These are phyloP conservation scores for Inga laurina DNA, from an alignment of 306 rosid genomes.

Conservation along the genomic window DNA sequence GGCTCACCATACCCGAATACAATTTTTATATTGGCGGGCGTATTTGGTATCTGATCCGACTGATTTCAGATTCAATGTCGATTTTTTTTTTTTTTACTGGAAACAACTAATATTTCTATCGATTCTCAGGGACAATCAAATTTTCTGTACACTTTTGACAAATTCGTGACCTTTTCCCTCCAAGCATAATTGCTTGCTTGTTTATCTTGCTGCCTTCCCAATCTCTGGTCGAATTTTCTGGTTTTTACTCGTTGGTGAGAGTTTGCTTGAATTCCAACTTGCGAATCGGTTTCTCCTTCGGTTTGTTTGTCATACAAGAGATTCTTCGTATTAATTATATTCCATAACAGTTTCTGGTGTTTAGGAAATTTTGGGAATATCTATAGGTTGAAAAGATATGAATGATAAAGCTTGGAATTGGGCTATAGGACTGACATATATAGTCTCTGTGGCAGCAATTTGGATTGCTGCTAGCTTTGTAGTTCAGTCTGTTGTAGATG, in stretches of 20 bases:
- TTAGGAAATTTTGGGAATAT: constrained; percentile 11
- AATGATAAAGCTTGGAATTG: constrained; percentile 71
- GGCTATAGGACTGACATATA: constrained; percentile 74
- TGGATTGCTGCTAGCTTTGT: constrained; percentile 99
- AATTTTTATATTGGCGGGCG: no score
- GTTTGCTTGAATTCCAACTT: constrained; percentile 33
- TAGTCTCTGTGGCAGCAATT: constrained; percentile 80
- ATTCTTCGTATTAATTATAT: constrained; percentile 17
- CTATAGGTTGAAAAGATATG: constrained; percentile 42
- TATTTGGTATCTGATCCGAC: neutral
- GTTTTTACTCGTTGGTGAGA: constrained; percentile 26
- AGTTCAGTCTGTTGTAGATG: constrained; percentile 95
- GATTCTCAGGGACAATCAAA: constrained; percentile 8
- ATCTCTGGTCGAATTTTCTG: neutral
- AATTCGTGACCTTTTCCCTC: neutral
- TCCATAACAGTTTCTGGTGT: constrained; percentile 21
- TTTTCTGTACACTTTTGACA: neutral
- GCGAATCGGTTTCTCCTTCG: constrained; percentile 23
- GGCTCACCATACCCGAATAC: no score
- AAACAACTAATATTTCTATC: neutral
- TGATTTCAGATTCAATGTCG: neutral
- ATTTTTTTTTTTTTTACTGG: no score
- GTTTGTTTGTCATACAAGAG: neutral
- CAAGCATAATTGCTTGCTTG: neutral
- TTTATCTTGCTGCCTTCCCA: neutral